Evolutionary conservation across 768 basidiomycete species (phyloP).

Genomic region (Flagelloscypha sp.): DNA sequence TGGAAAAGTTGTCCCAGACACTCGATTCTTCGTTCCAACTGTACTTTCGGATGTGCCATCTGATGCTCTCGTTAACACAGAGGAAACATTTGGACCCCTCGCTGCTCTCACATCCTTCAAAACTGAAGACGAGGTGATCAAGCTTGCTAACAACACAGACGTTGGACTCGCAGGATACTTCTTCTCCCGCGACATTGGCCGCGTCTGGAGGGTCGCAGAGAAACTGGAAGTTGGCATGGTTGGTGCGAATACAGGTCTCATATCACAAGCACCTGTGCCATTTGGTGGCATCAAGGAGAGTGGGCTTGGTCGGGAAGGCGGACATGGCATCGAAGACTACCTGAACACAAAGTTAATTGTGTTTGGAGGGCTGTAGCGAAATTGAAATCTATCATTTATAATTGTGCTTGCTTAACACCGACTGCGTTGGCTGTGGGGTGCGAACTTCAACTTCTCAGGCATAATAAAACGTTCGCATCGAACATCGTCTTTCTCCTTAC

Average conservation of each 20-base stretch:
- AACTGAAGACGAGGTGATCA: slow-evolving; percentile 89
- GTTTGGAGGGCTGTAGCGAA: slow-evolving; percentile 69
- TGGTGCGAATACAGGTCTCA: slow-evolving; percentile 70
- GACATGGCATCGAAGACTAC: slow-evolving; percentile 87
- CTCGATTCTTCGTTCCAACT: slow-evolving; percentile 78
- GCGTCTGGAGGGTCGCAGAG: slow-evolving; percentile 93
- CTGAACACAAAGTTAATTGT: slow-evolving; percentile 74
- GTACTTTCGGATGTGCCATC: slow-evolving; percentile 78
- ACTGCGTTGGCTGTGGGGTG: too few species aligned
- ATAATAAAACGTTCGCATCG: too few species aligned
- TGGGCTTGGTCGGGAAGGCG: slow-evolving; percentile 79
- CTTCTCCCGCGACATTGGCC: slow-evolving; percentile 77
- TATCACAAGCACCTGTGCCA: slow-evolving; percentile 74
- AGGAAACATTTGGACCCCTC: slow-evolving; percentile 95
- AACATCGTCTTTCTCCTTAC: too few species aligned
- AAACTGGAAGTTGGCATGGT: slow-evolving; percentile 92
- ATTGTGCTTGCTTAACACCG: too few species aligned
- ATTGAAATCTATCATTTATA: too few species aligned
- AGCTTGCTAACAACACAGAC: slow-evolving; percentile 73
- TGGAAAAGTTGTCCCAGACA: slow-evolving; percentile 58
- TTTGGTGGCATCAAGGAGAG: slow-evolving; percentile 92
- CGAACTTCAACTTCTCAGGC: too few species aligned
- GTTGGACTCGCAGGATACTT: slow-evolving; percentile 94
- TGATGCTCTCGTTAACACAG: slow-evolving; percentile 55
- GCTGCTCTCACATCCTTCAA: slow-evolving; percentile 85